These are phyloP conservation scores for Ramaria rubella DNA, from an alignment of 768 basidiomycete species.

Conservation along the genomic window DNA sequence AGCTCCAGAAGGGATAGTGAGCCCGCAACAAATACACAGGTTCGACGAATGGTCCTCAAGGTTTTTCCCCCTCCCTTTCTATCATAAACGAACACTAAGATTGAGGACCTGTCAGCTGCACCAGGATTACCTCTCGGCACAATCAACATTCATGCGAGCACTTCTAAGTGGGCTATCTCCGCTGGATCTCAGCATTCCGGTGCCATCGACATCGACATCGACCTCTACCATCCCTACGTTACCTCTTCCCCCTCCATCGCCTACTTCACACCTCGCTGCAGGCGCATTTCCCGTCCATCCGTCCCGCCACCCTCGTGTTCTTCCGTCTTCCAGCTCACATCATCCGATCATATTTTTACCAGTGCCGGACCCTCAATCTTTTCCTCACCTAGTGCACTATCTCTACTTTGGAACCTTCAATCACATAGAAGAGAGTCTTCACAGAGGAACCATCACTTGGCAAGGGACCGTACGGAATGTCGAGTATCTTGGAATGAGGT, in stretches of 20 bases:
- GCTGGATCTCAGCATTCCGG: constrained; percentile 47
- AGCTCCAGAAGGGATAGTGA: constrained; percentile 41
- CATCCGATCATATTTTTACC: constrained; percentile 70
- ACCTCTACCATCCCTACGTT: constrained; percentile 20
- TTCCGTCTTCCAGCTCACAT: constrained; percentile 52
- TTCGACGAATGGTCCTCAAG: constrained; percentile 56
- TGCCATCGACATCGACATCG: constrained; percentile 23
- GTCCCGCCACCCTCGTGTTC: constrained; percentile 56
- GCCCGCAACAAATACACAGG: constrained; percentile 42
- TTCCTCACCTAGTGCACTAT: constrained; percentile 70
- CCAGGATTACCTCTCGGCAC: constrained; percentile 73
- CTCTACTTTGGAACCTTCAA: constrained; percentile 72
- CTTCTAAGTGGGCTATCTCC: constrained; percentile 65
- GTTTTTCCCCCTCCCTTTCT: constrained; percentile 27
- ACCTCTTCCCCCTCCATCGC: constrained; percentile 18
- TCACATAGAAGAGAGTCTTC: constrained; percentile 62
- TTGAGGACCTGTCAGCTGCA: constrained; percentile 49
- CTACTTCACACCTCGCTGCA: constrained; percentile 7
- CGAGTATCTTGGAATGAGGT: constrained; percentile 75
- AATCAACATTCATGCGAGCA: constrained; percentile 65
- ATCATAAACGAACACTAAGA: background rate
- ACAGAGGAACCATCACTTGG: constrained; percentile 64
- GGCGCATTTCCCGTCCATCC: constrained; percentile 30
- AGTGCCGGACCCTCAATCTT: constrained; percentile 65
- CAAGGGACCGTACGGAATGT: constrained; percentile 84